A percentile compares a stretch with the other conserved stretches of the same genome.
Evolutionary conservation across 495 filamentous ascomycete species (phyloP).

Genomic region (Neurospora africana): DNA sequence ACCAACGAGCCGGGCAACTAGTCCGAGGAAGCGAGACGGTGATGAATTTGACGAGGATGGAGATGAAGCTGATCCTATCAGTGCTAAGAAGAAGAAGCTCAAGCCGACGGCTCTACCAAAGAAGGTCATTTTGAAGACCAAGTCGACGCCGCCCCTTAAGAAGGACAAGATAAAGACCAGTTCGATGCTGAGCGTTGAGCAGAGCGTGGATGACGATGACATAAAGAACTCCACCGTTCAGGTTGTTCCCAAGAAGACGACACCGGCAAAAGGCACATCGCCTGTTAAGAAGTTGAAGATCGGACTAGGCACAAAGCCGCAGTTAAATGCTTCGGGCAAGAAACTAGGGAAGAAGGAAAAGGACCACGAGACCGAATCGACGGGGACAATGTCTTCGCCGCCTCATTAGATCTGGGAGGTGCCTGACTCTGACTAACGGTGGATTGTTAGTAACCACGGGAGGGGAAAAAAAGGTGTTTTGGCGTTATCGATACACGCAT

Average conservation of each 20-base stretch:
- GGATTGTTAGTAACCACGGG: neutral
- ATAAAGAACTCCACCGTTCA: conserved; percentile 30
- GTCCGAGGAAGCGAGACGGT: conserved; percentile 42
- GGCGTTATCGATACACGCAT: neutral
- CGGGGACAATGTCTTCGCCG: conserved; percentile 40
- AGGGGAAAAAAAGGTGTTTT: neutral
- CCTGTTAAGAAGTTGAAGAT: conserved; percentile 39
- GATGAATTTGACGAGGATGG: conserved; percentile 41
- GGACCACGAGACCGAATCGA: conserved; percentile 40
- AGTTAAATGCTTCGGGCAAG: conserved; percentile 22
- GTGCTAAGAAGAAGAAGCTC: conserved; percentile 45
- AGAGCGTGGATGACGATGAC: conserved; percentile 28
- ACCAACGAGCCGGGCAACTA: conserved; percentile 34
- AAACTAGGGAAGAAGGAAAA: conserved; percentile 32
- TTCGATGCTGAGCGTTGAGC: conserved; percentile 31
- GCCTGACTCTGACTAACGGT: neutral
- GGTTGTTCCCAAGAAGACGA: conserved; percentile 34
- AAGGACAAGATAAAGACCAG: conserved; percentile 37
- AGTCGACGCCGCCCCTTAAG: conserved; percentile 21
- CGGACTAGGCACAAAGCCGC: conserved; percentile 23
- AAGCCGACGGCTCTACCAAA: conserved; percentile 27
- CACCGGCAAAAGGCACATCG: conserved; percentile 26
- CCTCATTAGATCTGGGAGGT: conserved; percentile 15
- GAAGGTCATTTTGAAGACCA: conserved; percentile 41
- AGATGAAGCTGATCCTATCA: conserved; percentile 36